Evolutionary conservation across 2,329 filamentous ascomycete genomes (phyloP).

Genomic region (Beauveria caledonica): DNA sequence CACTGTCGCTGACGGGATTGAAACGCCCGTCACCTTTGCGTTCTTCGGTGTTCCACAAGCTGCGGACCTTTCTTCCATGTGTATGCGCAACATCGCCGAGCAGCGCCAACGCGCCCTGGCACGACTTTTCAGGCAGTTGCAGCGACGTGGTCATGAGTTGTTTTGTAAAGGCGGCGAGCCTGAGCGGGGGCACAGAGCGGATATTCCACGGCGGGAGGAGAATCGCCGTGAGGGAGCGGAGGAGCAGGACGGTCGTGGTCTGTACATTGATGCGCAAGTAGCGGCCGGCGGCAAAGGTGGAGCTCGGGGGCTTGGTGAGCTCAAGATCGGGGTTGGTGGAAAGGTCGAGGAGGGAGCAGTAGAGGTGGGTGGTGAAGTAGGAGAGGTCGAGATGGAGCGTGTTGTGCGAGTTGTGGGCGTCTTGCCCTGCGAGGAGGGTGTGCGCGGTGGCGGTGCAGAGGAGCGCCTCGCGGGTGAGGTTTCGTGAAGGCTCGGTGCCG

Average conservation of each 20-base stretch:
- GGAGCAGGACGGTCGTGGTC: conserved; percentile 85
- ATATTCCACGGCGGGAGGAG: conserved; percentile 69
- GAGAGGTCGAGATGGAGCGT: conserved; percentile 82
- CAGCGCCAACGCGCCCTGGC: conserved; percentile 69
- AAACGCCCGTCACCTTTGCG: conserved; percentile 84
- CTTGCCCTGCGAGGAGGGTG: conserved; percentile 90
- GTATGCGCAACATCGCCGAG: conserved; percentile 70
- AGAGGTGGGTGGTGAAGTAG: conserved; percentile 93
- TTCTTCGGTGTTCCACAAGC: conserved; percentile 94
- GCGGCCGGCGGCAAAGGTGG: conserved; percentile 29
- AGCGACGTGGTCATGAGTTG: conserved; percentile 75
- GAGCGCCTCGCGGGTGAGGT: conserved; percentile 76
- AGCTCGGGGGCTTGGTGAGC: conserved; percentile 45
- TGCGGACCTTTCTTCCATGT: conserved; percentile 72
- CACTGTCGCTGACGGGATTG: conserved; percentile 60
- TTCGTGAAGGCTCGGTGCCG: conserved; percentile 44
- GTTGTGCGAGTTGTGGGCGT: conserved; percentile 74
- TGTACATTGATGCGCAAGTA: conserved; percentile 76
- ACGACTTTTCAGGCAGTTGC: conserved; percentile 85
- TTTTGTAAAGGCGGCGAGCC: conserved; percentile 89
- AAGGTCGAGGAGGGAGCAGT: conserved; percentile 72
- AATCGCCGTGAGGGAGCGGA: conserved; percentile 75
- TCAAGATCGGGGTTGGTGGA: conserved; percentile 82
- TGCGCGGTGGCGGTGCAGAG: conserved; percentile 96
- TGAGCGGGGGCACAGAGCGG: conserved; percentile 67